Conservation (phyloP, 768 basidiomycete genomes). For the Peribolospora baueri region DNA sequence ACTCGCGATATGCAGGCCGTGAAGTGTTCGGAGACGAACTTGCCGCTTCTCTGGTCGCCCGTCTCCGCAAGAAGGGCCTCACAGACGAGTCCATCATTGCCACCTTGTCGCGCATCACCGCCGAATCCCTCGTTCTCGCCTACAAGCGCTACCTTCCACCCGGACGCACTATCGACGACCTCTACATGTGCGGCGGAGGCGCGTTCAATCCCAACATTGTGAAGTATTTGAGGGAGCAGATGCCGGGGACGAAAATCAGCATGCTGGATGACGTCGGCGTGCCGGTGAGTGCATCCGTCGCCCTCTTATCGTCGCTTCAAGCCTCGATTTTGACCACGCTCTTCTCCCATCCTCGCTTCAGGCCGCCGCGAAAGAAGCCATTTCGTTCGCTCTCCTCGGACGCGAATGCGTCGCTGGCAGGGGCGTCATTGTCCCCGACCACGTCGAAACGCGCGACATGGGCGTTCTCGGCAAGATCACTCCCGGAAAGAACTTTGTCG, state of each 20-base stretch:
- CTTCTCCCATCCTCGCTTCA: not conserved
- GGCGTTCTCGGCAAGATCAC: conserved; percentile 12
- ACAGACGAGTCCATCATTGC: not conserved
- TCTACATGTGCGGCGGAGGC: not conserved
- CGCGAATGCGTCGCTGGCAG: not conserved
- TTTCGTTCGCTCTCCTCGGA: conserved; percentile 1
- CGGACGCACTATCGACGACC: not conserved
- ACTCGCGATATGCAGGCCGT: not conserved
- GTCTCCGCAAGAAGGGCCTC: not conserved
- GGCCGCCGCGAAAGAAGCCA: not conserved
- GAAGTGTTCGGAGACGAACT: not conserved
- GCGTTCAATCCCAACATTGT: not conserved
- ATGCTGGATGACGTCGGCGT: not conserved
- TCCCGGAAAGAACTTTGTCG: too few species aligned
- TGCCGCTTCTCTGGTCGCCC: not conserved
- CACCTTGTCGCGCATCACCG: not conserved
- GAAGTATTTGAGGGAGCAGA: not conserved
- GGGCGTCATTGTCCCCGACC: not conserved
- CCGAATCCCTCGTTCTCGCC: not conserved
- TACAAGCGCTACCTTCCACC: not conserved
- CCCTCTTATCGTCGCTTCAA: not conserved
- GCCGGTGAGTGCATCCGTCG: not conserved
- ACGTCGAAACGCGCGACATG: not conserved
- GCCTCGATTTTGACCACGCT: not conserved
- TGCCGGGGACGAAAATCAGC: not conserved